phyloP scores from a whole-genome alignment of 2,329 filamentous ascomycete species.

The Hansfordia pulvinata region DNA sequence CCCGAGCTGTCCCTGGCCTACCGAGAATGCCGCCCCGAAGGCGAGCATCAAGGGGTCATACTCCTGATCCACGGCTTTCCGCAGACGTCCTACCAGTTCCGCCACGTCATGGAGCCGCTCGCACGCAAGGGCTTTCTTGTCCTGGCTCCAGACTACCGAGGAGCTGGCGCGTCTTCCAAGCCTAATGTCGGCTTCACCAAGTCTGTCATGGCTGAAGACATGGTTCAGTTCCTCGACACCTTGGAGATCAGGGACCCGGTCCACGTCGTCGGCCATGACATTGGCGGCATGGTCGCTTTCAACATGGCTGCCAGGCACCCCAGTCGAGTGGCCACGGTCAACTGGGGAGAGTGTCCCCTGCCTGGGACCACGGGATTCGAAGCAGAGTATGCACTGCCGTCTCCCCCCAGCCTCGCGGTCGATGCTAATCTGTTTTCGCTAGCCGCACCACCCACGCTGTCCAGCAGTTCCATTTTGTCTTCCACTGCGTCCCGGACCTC shows the following conservation, averaged over 20 bases:
- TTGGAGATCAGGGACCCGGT: slow-evolving; percentile 21
- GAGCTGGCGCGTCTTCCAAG: slow-evolving; percentile 23
- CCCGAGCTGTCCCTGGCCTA: slow-evolving; percentile 7
- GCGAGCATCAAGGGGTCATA: slow-evolving; percentile 17
- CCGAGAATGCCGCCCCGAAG: slow-evolving; percentile 4
- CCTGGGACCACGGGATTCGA: slow-evolving; percentile 19
- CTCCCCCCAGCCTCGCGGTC: too few relatives aligned
- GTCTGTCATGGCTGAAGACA: slow-evolving; percentile 22
- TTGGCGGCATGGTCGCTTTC: slow-evolving; percentile 31
- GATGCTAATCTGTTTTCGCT: too few relatives aligned
- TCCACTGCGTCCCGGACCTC: slow-evolving; percentile 23
- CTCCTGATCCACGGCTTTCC: slow-evolving; percentile 32
- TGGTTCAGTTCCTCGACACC: slow-evolving; percentile 16
- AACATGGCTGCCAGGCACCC: slow-evolving; percentile 23
- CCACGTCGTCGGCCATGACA: slow-evolving; percentile 31
- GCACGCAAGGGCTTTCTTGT: slow-evolving; percentile 34
- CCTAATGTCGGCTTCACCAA: slow-evolving; percentile 23
- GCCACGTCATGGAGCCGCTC: slow-evolving; percentile 22
- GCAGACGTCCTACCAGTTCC: slow-evolving; percentile 29
- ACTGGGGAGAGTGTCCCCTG: slow-evolving; percentile 27
- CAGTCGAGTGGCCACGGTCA: slow-evolving; percentile 18
- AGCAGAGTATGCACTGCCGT: too few relatives aligned
- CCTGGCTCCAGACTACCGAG: slow-evolving; percentile 18
- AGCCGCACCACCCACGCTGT: slow-evolving; percentile 8
- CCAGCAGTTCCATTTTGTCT: slow-evolving; percentile 21